Evolutionary conservation across 495 filamentous ascomycete species (phyloP).

Genomic region (Penicillium odoratum): DNA sequence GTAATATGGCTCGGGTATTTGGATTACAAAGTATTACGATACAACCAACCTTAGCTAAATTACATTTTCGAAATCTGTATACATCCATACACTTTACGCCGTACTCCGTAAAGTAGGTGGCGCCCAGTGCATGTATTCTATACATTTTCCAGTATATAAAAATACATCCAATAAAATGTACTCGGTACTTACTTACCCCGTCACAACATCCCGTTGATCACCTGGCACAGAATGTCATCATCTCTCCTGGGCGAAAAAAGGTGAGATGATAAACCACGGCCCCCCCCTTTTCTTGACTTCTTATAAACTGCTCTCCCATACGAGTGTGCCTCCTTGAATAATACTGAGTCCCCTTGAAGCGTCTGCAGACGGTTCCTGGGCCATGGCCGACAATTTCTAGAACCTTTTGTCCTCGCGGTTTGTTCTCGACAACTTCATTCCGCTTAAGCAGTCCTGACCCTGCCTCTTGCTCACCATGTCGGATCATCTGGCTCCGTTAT

Average conservation of each 20-base stretch:
- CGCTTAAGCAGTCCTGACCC: not conserved
- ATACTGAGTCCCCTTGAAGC: not conserved
- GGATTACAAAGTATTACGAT: not conserved
- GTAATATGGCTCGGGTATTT: not conserved
- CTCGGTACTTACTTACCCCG: conserved; percentile 13
- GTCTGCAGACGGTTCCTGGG: conserved; percentile 10
- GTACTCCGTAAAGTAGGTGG: not conserved
- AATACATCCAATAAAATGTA: not conserved
- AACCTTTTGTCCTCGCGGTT: conserved; percentile 10
- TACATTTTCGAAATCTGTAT: not conserved
- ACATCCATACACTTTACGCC: not conserved
- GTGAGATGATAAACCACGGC: conserved; percentile 13
- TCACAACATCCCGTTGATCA: conserved; percentile 22
- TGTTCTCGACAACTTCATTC: conserved; percentile 12
- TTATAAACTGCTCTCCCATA: not conserved
- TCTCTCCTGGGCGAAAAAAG: conserved; percentile 14
- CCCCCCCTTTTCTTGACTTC: not conserved
- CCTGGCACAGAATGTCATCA: conserved; percentile 30
- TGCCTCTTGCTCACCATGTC: conserved; percentile 15
- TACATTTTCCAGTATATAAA: not conserved
- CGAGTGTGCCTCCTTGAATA: not conserved
- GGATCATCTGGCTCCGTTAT: conserved; percentile 1
- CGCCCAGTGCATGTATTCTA: not conserved
- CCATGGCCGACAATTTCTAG: conserved; percentile 23
- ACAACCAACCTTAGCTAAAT: not conserved